Conservation (phyloP, 495 filamentous ascomycete genomes). For the Trichoderma virens region DNA sequence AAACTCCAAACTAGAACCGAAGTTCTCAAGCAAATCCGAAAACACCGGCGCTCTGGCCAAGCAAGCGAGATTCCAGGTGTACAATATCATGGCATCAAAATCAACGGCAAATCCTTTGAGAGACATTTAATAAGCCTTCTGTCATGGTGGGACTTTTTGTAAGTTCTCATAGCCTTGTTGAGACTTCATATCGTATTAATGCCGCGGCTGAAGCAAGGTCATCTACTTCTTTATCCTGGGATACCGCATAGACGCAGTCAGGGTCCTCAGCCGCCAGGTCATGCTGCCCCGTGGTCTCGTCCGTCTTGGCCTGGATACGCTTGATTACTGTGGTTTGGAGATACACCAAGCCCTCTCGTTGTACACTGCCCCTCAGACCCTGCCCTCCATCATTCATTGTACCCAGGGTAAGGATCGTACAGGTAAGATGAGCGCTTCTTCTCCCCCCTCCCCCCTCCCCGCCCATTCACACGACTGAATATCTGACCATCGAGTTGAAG, state of each 20-base stretch:
- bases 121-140: constrained; percentile 57
- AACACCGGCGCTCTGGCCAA: constrained; percentile 42
- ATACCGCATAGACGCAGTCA: constrained; percentile 58
- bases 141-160: constrained; percentile 60
- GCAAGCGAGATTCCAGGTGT: constrained; percentile 51
- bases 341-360: constrained; percentile 43
- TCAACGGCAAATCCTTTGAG: constrained; percentile 68
- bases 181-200: no score
- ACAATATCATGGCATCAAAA: constrained; percentile 53
- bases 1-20: constrained; percentile 46
- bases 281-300: constrained; percentile 61
- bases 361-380: constrained; percentile 28
- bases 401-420: constrained; percentile 87
- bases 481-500: neutral
- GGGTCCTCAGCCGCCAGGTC: constrained; percentile 57
- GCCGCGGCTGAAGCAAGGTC: constrained; percentile 41
- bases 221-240: constrained; percentile 53
- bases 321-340: constrained; percentile 55
- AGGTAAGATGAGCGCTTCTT: constrained; percentile 30
- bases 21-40: constrained; percentile 59
- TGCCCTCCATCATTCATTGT: constrained; percentile 67
- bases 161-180: no score
- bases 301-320: constrained; percentile 55
- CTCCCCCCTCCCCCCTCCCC: neutral
- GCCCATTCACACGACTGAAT: neutral